These are phyloP conservation scores for Mucor irregularis DNA, from an alignment of 371 early-diverging fungal species.

Conservation along the genomic window DNA sequence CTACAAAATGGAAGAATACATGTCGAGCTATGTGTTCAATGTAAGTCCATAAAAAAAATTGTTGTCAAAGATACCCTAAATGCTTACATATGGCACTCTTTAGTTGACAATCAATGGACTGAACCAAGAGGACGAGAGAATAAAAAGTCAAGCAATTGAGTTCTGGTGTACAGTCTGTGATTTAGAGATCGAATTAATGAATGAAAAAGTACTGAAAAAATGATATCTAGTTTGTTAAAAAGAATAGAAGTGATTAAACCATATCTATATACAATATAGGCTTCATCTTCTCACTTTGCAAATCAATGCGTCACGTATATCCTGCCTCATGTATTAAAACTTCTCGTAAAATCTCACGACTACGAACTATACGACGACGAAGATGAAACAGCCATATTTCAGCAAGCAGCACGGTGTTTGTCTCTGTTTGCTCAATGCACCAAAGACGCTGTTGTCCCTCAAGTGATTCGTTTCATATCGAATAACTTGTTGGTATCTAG, in stretches of 20 bases:
- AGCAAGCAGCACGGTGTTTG: background rate
- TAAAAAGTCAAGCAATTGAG: background rate
- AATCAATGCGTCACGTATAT: background rate
- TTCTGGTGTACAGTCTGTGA: conserved; percentile 5
- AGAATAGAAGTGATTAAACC: background rate
- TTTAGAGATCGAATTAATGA: background rate
- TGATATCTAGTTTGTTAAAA: background rate
- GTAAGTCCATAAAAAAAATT: background rate
- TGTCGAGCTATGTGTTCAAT: conserved; percentile 4
- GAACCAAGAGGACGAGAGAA: background rate
- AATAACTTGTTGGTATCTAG: background rate
- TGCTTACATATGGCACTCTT: background rate
- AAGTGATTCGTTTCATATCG: background rate
- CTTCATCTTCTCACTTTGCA: background rate
- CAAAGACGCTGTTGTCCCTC: background rate
- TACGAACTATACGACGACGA: background rate
- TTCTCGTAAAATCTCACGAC: background rate
- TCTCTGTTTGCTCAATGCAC: background rate
- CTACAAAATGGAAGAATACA: background rate
- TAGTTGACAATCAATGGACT: conserved; percentile 4
- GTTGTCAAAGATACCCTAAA: too few species aligned
- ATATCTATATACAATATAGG: background rate
- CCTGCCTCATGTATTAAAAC: background rate
- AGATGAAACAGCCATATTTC: background rate
- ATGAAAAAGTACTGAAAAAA: background rate